Evolutionary conservation across 306 rosid species (phyloP), one percentile per base, ranked within the genome.

Genomic region (Trifolium pratense): DNA sequence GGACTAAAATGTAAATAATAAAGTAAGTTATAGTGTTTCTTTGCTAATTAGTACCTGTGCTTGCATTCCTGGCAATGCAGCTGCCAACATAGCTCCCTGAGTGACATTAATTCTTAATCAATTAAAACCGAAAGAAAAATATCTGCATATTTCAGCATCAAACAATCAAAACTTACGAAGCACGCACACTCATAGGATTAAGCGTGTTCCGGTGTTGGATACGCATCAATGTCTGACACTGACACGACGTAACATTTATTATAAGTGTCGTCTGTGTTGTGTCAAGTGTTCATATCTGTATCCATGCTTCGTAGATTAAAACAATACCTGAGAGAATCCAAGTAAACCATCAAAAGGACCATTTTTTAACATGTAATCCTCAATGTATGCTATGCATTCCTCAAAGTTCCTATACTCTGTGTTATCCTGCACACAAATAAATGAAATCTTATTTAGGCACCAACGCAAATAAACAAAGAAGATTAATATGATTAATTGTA

Each of bases 261-360:
- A 29, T 29, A 1, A 5, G 1, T 29, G 6, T 4, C 32, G 5
- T 29, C 0, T 29, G 5, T 29, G 32, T 29, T 6, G 32, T 29
- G 32, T 29, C 32, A 1, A 26, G 4, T 26, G 31, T 26, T 3
- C 4, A 29, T 29, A 6, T 29, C 5, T 29, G 0, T 29, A 29
- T 29, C 32, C 6, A 6, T 29, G 5, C 32, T 29, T 29, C 32
- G 4, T 29, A 29, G 0, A 29, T 29, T 1, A 0, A 10, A 29
- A 63, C 8, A 66, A 0, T 52, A 81, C 86, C 86, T 81, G 86
- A 48, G 89, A 87, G 60, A 82, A 78, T 18, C 89, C 91, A 2
- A 87, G 65, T 2, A 87, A 4, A 53, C 91, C 91, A 78, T 87
- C 89, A 53, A 87, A 87, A 51, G 91, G 91, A 34, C 87, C 86